phyloP scores from a whole-genome alignment of 805 yeast species.

The Tetrapisispora phaffii region DNA sequence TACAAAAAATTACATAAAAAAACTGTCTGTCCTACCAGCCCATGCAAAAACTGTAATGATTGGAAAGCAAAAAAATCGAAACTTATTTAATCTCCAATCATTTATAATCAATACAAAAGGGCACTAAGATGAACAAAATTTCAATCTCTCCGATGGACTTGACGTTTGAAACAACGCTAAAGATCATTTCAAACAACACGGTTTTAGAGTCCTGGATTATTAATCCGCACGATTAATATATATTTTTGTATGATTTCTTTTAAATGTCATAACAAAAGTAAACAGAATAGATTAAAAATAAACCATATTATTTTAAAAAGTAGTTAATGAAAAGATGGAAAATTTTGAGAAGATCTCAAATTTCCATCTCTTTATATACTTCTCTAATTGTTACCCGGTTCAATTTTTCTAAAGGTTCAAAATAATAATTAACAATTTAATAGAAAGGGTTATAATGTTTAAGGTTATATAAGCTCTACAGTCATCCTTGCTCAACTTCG shows the following conservation, averaged over 20 bases:
- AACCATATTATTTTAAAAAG: constrained; percentile 6
- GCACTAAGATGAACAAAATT: constrained; percentile 55
- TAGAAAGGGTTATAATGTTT: not conserved
- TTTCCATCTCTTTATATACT: constrained; percentile 6
- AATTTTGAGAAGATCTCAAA: not conserved
- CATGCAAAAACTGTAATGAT: constrained; percentile 30
- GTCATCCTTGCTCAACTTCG: too few relatives aligned
- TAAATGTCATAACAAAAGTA: not conserved
- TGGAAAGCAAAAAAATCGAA: not conserved
- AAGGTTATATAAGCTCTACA: too few relatives aligned
- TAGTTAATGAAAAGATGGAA: not conserved
- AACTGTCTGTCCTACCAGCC: constrained; percentile 63
- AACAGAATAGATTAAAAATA: constrained; percentile 4
- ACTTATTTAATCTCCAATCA: not conserved
- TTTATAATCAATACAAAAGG: constrained; percentile 35
- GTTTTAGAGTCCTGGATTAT: constrained; percentile 56
- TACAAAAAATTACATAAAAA: constrained; percentile 7
- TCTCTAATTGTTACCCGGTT: not conserved
- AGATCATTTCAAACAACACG: constrained; percentile 54
- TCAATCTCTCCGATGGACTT: constrained; percentile 57
- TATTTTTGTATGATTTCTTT: constrained; percentile 11
- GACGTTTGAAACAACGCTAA: constrained; percentile 42
- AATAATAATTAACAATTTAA: too few relatives aligned
- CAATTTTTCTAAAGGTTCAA: not conserved
- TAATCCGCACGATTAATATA: constrained; percentile 49